phyloP scores from a whole-genome alignment of 768 basidiomycete species.

The Phylloporus sp. region DNA sequence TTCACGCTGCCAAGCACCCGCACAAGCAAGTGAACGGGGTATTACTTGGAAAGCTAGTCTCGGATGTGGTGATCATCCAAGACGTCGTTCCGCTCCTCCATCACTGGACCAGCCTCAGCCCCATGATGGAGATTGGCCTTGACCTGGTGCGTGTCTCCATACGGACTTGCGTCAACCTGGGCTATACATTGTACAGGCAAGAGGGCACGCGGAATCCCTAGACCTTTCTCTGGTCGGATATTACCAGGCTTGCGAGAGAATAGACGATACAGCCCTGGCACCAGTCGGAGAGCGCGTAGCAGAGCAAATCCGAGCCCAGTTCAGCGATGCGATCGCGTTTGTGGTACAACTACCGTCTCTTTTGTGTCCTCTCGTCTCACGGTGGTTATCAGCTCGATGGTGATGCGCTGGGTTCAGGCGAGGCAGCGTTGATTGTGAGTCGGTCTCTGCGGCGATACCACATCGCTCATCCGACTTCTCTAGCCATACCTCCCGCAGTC shows the following conservation, averaged over 20 bases:
- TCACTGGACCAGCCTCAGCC: slow-evolving; percentile 79
- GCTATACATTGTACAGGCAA: slow-evolving; percentile 41
- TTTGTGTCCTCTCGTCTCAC: slow-evolving; percentile 7
- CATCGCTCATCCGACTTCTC: slow-evolving; percentile 4
- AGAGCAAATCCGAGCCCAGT: slow-evolving; percentile 48
- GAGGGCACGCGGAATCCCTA: slow-evolving; percentile 52
- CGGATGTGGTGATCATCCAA: slow-evolving; percentile 43
- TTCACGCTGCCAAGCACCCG: slow-evolving; percentile 80
- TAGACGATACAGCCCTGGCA: slow-evolving; percentile 58
- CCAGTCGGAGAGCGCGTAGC: slow-evolving; percentile 66
- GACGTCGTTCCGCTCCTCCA: slow-evolving; percentile 79
- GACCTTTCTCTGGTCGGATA: slow-evolving; percentile 62
- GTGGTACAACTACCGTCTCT: slow-evolving; percentile 45
- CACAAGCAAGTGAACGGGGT: slow-evolving; percentile 74
- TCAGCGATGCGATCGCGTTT: slow-evolving; percentile 61
- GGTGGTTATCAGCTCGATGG: slow-evolving; percentile 51
- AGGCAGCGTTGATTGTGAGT: slow-evolving; percentile 58
- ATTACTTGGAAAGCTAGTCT: slow-evolving; percentile 53
- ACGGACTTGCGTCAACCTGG: neutral
- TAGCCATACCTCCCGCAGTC: slow-evolving; percentile 51
- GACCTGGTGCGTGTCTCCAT: slow-evolving; percentile 52
- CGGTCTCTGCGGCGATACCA: neutral
- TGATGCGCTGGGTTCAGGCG: slow-evolving; percentile 47
- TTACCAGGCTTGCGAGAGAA: slow-evolving; percentile 67
- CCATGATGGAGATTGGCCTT: slow-evolving; percentile 84